Conservation (phyloP, 768 basidiomycete genomes). For the Leccinum imitatum region DNA sequence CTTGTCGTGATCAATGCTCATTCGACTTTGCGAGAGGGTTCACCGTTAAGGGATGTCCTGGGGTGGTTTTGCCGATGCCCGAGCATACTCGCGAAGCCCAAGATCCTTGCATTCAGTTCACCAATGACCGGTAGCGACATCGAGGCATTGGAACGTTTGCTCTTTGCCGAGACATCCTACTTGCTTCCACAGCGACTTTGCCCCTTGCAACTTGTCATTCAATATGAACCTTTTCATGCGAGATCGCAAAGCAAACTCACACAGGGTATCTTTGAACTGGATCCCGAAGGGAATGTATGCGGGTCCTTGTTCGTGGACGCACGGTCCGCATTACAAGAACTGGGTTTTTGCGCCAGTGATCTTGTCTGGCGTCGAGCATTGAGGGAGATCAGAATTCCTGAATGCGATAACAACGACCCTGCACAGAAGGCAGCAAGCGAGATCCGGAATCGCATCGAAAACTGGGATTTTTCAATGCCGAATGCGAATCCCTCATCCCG, state of each 20-base stretch:
- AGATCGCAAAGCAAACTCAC: conserved; percentile 42
- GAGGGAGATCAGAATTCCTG: conserved; percentile 36
- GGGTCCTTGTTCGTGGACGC: conserved; percentile 47
- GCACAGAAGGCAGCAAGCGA: conserved; percentile 25
- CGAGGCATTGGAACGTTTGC: conserved; percentile 38
- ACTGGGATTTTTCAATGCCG: conserved; percentile 66
- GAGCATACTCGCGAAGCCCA: conserved; percentile 38
- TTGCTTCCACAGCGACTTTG: conserved; percentile 35
- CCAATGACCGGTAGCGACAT: conserved; percentile 30
- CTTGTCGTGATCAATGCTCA: conserved; percentile 47
- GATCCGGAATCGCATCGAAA: conserved; percentile 45
- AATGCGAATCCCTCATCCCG: conserved; percentile 55
- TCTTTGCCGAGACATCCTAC: conserved; percentile 43
- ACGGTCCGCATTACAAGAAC: conserved; percentile 45
- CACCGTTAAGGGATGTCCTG: conserved; percentile 45
- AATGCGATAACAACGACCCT: conserved; percentile 37
- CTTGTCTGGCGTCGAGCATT: conserved; percentile 63
- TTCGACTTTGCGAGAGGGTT: conserved; percentile 36
- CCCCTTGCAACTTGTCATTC: conserved; percentile 53
- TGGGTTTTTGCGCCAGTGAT: conserved; percentile 71
- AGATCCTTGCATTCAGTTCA: conserved; percentile 42
- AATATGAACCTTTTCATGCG: conserved; percentile 45
- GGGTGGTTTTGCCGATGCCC: conserved; percentile 43
- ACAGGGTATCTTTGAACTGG: conserved; percentile 46
- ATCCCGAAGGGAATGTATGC: conserved; percentile 40